Evolutionary conservation across 2,329 filamentous ascomycete genomes (phyloP).

Genomic region (Neocatenulostroma microsporum): DNA sequence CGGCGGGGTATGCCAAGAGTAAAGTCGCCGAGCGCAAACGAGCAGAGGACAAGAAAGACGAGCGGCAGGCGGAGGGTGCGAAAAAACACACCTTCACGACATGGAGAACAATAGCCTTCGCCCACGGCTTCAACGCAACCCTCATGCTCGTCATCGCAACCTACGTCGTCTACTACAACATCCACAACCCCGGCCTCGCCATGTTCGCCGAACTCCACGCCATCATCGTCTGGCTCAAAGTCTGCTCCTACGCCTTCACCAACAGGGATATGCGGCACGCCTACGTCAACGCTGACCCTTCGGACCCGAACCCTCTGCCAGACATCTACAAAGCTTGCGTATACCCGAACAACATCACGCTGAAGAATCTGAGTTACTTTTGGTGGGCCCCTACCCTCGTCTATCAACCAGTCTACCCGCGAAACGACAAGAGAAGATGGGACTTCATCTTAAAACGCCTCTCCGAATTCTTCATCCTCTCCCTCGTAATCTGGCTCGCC

Average conservation of each 20-base stretch:
- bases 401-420: constrained; percentile 94
- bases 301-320: constrained; percentile 59
- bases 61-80: constrained; percentile 49
- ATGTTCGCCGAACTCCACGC: constrained; percentile 86
- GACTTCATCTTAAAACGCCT: constrained; percentile 76
- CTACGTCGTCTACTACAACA: constrained; percentile 78
- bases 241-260: constrained; percentile 89
- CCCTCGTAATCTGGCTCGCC: constrained; percentile 74
- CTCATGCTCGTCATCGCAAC: constrained; percentile 74
- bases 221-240: constrained; percentile 93
- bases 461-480: constrained; percentile 66
- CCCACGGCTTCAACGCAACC: constrained; percentile 73
- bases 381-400: constrained; percentile 95
- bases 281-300: constrained; percentile 61
- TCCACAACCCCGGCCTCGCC: constrained; percentile 89
- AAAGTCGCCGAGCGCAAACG: constrained; percentile 48
- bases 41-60: constrained; percentile 44
- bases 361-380: constrained; percentile 84
- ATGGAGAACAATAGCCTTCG: constrained; percentile 71
- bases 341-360: constrained; percentile 84
- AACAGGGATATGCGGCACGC: constrained; percentile 92
- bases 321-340: constrained; percentile 75
- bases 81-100: constrained; percentile 36
- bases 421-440: constrained; percentile 75
- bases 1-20: constrained; percentile 67